phyloP scores from a whole-genome alignment of 2,329 filamentous ascomycete species.

The Chalara sp. region DNA sequence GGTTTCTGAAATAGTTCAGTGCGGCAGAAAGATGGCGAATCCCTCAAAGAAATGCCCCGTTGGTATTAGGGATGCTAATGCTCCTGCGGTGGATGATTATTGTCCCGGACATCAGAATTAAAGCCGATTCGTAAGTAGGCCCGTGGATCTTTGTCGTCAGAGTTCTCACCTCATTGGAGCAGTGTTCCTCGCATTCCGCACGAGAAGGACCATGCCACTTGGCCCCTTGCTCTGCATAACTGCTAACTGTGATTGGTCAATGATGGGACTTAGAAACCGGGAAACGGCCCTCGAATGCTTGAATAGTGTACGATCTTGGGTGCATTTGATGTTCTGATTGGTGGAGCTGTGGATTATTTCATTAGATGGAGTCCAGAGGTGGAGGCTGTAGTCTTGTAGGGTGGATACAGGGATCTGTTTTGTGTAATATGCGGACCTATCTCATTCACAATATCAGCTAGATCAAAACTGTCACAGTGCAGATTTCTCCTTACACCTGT shows the following conservation, averaged over 20 bases:
- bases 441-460: conserved; percentile 10
- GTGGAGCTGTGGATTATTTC: neutral
- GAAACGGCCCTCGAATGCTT: neutral
- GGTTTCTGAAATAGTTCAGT: neutral
- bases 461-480: conserved; percentile 6
- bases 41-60: neutral
- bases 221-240: too few relatives aligned
- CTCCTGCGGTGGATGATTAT: too few relatives aligned
- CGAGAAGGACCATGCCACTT: too few relatives aligned
- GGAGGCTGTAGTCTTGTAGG: neutral
- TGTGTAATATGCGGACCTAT: conserved; percentile 3
- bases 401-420: conserved; percentile 1
- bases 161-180: neutral
- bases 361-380: conserved; percentile 7
- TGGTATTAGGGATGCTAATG: neutral
- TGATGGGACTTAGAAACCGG: too few relatives aligned
- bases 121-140: neutral
- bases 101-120: too few relatives aligned
- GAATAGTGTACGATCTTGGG: neutral
- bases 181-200: too few relatives aligned
- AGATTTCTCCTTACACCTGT: conserved; percentile 6
- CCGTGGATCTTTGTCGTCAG: neutral
- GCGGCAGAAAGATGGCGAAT: neutral
- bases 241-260: too few relatives aligned
- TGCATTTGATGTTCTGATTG: neutral